phyloP scores from a whole-genome alignment of 169 alveolate species.

The Cryptosporidium sp. region DNA sequence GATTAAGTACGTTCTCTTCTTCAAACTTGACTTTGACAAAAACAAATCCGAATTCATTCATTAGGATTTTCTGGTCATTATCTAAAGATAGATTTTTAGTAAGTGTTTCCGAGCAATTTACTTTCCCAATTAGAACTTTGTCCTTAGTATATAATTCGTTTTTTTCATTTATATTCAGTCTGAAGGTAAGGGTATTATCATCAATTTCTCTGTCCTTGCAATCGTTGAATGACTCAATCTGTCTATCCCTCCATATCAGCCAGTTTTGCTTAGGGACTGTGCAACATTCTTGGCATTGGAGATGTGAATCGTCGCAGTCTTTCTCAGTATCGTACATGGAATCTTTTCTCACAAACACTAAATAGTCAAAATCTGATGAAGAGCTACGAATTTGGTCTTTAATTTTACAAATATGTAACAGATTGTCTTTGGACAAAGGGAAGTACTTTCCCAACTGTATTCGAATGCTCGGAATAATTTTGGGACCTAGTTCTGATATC shows the following conservation, averaged over 20 bases:
- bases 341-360: conserved; percentile 17
- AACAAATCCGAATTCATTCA: conserved; percentile 5
- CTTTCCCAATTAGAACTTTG: conserved; percentile 13
- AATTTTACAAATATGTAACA: neutral
- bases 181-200: neutral
- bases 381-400: neutral
- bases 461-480: neutral
- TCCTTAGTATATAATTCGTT: conserved; percentile 46
- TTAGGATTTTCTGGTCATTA: conserved; percentile 15
- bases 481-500: neutral
- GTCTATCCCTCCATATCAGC: conserved; percentile 13
- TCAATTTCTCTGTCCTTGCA: neutral
- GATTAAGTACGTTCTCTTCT: neutral
- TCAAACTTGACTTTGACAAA: conserved; percentile 29
- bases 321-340: neutral
- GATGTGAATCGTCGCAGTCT: neutral
- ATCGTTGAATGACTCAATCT: neutral
- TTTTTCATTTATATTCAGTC: conserved; percentile 8
- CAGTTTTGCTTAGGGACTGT: neutral
- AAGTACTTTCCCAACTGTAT: conserved; percentile 6
- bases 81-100: conserved; percentile 20
- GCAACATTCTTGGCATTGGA: neutral
- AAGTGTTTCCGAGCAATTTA: neutral
- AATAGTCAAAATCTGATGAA: neutral
- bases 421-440: neutral